Evolutionary conservation across 768 basidiomycete genomes (phyloP).

Genomic region (Hericium erinaceus): DNA sequence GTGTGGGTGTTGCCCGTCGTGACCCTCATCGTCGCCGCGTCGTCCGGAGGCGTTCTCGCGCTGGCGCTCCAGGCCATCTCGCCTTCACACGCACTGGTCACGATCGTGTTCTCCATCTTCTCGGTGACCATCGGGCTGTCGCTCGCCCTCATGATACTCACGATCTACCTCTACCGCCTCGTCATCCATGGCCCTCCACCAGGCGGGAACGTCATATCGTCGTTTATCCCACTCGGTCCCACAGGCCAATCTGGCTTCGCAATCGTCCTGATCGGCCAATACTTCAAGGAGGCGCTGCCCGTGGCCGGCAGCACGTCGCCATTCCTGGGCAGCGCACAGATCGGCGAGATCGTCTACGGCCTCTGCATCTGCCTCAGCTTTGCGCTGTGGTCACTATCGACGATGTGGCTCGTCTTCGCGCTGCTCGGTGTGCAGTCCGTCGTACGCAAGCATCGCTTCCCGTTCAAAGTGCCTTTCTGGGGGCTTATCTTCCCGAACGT

Average conservation of each 20-base stretch:
- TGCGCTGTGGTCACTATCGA: conserved; percentile 51
- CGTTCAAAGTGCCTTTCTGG: conserved; percentile 56
- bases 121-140: conserved; percentile 47
- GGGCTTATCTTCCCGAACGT: conserved; percentile 67
- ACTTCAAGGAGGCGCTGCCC: conserved; percentile 30
- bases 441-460: conserved; percentile 30
- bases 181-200: conserved; percentile 46
- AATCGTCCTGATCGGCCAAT: conserved; percentile 45
- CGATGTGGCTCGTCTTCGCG: conserved; percentile 54
- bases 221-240: conserved; percentile 70
- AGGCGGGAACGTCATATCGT: conserved; percentile 39
- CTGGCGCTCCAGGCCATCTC: conserved; percentile 37
- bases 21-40: conserved; percentile 60
- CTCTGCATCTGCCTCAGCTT: conserved; percentile 41
- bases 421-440: conserved; percentile 39
- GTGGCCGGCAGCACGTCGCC: conserved; percentile 22
- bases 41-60: conserved; percentile 55
- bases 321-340: conserved; percentile 25
- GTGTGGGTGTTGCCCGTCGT: conserved; percentile 73
- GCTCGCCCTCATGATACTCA: conserved; percentile 57
- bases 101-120: conserved; percentile 43
- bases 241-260: conserved; percentile 59
- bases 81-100: conserved; percentile 40
- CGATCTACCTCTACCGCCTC: conserved; percentile 52
- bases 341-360: conserved; percentile 34